Base-by-base conservation (phyloP, 805 yeast species). In the Sugiyamaella americana region DNA sequence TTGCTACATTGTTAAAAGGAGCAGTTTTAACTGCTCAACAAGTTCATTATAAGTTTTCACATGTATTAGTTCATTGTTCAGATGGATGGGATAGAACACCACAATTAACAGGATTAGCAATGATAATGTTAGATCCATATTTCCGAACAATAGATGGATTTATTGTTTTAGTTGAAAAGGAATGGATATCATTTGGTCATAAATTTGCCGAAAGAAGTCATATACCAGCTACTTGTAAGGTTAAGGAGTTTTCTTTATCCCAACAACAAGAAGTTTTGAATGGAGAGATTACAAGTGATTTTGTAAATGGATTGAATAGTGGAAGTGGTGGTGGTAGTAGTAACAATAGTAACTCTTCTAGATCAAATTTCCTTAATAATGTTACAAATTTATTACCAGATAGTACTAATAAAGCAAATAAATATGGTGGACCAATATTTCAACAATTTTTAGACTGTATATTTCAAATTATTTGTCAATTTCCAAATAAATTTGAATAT, bases 81-180 rank as follows among this genome's bases (percentile, higher is more conserved):
- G 98, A 93, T 68, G 98, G 98, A 1, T 93, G 98, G 98, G 98
- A 93, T 61, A 71, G 98, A 48, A 93, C 98, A 0, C 79, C 97
- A 0, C 98, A 93, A 61, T 77, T 89, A 1, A 75, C 88, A 4
- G 82, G 96, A 2, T 67, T 93, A 51, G 78, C 89, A 20, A 91
- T 91, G 64, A 66, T 93, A 3, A 86, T 96, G 59, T 69, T 89
- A 5, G 98, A 93, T 62, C 97, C 98, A 0, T 87, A 78, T 61
- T 93, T 74, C 64, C 73, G 98, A 53, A 89, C 98, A 0, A 53
- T 86, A 2, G 83, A 87, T 48, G 98, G 98, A 2, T 88, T 93
- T 59, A 82, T 84, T 67, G 75, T 80, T 0, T 69, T 93, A 17
- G 73, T 93, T 2, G 98, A 93, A 58, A 89, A 93, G 59, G 98